Conservation (phyloP, 257 asterid genomes). For the Haberlea rhodopensis region DNA sequence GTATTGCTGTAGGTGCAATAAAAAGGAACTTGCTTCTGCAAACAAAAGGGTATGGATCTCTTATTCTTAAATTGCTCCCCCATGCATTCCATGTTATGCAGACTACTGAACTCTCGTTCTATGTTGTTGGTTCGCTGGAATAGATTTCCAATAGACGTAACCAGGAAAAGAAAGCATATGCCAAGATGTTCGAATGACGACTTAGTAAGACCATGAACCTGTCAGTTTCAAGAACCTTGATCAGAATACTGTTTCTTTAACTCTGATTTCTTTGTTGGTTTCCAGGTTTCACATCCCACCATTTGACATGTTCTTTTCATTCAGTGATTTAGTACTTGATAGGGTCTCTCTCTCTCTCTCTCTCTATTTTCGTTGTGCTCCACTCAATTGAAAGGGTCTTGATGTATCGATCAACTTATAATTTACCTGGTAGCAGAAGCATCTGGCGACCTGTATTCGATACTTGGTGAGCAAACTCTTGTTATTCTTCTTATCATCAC, state of each 20-base stretch:
- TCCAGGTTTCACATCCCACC: not conserved
- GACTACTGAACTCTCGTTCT: conserved; percentile 23
- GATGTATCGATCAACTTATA: conserved; percentile 6
- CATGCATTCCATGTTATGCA: conserved; percentile 2
- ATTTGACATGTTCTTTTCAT: conserved; percentile 2
- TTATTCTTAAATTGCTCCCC: not conserved
- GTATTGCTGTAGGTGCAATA: conserved; percentile 59
- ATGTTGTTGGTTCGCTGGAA: conserved; percentile 12
- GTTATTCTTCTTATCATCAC: not conserved
- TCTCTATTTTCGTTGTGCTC: too few species aligned
- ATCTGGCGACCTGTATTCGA: conserved; percentile 24
- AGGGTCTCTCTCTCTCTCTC: conserved; percentile 32
- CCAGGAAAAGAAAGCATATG: conserved; percentile 69
- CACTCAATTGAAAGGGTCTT: conserved; percentile 17
- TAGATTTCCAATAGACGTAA: conserved; percentile 76
- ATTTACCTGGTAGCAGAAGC: conserved; percentile 26
- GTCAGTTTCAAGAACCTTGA: not conserved
- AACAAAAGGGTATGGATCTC: conserved; percentile 63
- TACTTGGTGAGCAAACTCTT: conserved; percentile 32
- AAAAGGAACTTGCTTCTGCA: conserved; percentile 72
- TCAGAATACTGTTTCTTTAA: not conserved
- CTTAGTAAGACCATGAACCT: conserved; percentile 29
- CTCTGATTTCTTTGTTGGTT: not conserved
- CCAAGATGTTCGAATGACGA: conserved; percentile 62
- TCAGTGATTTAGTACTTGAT: not conserved